Evolutionary conservation across 768 basidiomycete species (phyloP).

Genomic region (Mycena vulgaris): DNA sequence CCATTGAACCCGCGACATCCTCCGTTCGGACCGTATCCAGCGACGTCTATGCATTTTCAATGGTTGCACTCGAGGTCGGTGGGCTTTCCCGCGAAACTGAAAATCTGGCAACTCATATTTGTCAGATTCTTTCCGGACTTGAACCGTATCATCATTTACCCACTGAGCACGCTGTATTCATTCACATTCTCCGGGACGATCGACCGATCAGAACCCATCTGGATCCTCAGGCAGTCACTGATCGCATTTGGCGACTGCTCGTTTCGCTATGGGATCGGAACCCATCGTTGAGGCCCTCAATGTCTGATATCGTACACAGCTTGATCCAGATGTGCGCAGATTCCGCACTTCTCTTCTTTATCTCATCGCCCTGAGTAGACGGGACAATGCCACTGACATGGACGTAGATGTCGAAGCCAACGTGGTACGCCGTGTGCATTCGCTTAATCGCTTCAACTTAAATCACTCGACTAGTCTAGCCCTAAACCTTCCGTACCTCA

Average conservation of each 20-base stretch:
- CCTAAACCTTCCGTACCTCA: too few species aligned
- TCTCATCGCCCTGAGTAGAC: neutral
- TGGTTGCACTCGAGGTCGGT: constrained; percentile 32
- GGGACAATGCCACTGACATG: neutral
- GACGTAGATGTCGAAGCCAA: too few species aligned
- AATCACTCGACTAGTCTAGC: neutral
- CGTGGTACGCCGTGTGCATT: too few species aligned
- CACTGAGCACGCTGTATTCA: constrained; percentile 23
- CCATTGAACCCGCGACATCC: neutral
- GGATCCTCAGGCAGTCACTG: neutral
- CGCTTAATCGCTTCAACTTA: too few species aligned
- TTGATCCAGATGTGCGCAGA: constrained; percentile 1
- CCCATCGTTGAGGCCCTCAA: constrained; percentile 4
- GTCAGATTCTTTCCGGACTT: constrained; percentile 29
- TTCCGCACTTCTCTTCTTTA: neutral
- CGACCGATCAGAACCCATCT: constrained; percentile 4
- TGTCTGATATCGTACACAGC: neutral
- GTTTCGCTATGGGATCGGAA: constrained; percentile 12
- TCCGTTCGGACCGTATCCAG: neutral
- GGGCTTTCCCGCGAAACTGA: neutral
- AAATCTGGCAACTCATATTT: neutral
- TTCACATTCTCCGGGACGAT: constrained; percentile 17
- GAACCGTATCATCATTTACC: constrained; percentile 28
- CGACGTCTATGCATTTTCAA: constrained; percentile 35
- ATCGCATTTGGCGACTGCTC: constrained; percentile 19